Conservation (phyloP, 495 filamentous ascomycete species). For the Trichoderma virens region DNA sequence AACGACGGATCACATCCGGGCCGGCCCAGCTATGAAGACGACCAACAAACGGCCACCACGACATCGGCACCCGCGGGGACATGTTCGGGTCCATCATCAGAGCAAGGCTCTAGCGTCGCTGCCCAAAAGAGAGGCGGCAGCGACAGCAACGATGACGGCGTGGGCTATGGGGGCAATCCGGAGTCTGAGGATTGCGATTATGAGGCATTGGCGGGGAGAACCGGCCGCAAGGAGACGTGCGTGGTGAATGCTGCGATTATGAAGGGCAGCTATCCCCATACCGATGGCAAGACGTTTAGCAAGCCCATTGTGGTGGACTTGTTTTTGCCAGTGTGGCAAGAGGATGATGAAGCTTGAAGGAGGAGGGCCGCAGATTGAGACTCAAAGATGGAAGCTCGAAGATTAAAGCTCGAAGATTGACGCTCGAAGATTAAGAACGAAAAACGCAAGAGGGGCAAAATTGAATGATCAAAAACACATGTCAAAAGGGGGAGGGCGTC, state of each 20-base stretch:
- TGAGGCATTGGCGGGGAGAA: constrained; percentile 31
- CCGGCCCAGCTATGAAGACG: constrained; percentile 10
- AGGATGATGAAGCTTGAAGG: not conserved
- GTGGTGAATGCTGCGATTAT: constrained; percentile 71
- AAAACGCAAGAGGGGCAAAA: too few relatives aligned
- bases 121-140: constrained; percentile 5
- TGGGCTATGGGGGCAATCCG: constrained; percentile 31
- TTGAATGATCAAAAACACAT: too few relatives aligned
- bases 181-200: constrained; percentile 30
- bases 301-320: constrained; percentile 74
- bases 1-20: constrained; percentile 21
- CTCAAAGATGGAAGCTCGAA: too few relatives aligned
- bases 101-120: constrained; percentile 3
- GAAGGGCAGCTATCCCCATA: constrained; percentile 57
- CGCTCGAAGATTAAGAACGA: too few relatives aligned
- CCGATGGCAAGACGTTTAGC: constrained; percentile 51
- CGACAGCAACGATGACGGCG: constrained; percentile 17
- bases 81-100: not conserved
- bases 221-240: constrained; percentile 60
- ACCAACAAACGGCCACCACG: constrained; percentile 4
- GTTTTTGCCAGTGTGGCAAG: constrained; percentile 53
- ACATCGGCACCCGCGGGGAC: not conserved
- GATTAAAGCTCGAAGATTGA: too few relatives aligned
- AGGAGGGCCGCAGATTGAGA: too few relatives aligned
- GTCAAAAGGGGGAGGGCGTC: too few relatives aligned